Evolutionary conservation across 352 stramenopile genomes (phyloP).

Genomic region (Phytopythium helicoides): DNA sequence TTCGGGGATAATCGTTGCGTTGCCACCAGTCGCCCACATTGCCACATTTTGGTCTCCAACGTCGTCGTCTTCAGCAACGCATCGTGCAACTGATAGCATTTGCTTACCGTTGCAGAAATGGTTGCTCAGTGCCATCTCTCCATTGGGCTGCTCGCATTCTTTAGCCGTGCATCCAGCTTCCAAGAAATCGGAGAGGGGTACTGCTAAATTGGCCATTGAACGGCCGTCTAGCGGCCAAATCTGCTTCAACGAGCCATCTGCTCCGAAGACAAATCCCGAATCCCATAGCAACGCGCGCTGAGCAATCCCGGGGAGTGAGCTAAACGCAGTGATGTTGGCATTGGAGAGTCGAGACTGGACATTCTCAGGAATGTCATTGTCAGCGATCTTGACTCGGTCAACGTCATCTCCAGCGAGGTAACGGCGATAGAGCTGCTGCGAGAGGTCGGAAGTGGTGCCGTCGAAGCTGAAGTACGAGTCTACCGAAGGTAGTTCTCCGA

Average conservation of each 20-base stretch:
- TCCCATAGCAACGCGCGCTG: slow-evolving; percentile 36
- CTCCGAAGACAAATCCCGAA: slow-evolving; percentile 20
- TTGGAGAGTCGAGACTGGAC: slow-evolving; percentile 5
- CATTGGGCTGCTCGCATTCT: slow-evolving; percentile 25
- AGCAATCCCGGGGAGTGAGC: slow-evolving; percentile 20
- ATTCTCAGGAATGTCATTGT: background rate
- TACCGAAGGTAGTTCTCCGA: slow-evolving; percentile 10
- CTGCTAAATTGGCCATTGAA: slow-evolving; percentile 28
- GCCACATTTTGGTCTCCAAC: slow-evolving; percentile 17
- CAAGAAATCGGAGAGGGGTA: slow-evolving; percentile 23
- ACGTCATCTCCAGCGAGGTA: background rate
- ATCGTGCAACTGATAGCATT: slow-evolving; percentile 29
- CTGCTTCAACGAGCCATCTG: slow-evolving; percentile 7
- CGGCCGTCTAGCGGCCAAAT: slow-evolving; percentile 27
- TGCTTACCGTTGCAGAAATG: slow-evolving; percentile 21
- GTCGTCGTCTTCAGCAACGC: slow-evolving; percentile 29
- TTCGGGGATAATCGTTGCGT: slow-evolving; percentile 7
- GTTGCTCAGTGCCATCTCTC: slow-evolving; percentile 13
- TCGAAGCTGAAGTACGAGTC: slow-evolving; percentile 14
- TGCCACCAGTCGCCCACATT: slow-evolving; percentile 31
- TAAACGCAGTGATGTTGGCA: slow-evolving; percentile 11
- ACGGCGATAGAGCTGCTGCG: slow-evolving; percentile 14
- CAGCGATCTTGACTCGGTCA: background rate
- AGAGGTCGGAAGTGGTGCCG: slow-evolving; percentile 5
- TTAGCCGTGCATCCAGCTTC: slow-evolving; percentile 26